These are phyloP conservation scores for Phialophora macrospora DNA, from an alignment of 2,329 filamentous ascomycete species.

Conservation along the genomic window DNA sequence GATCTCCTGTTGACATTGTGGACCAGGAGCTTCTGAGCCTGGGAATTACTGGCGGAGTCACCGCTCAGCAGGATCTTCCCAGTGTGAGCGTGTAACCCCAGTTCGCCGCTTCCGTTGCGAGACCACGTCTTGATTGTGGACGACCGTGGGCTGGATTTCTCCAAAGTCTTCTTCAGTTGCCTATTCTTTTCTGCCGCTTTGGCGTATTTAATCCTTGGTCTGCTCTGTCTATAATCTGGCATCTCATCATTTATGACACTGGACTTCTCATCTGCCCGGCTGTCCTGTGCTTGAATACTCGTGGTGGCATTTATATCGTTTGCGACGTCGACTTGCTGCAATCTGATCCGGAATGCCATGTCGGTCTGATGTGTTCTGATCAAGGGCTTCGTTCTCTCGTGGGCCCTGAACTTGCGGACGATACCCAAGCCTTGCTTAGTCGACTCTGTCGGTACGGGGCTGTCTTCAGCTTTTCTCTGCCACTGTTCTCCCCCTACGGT, in stretches of 20 bases:
- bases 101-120: not conserved
- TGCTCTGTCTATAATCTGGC: not conserved
- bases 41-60: not conserved
- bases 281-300: not conserved
- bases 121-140: not conserved
- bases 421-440: not conserved
- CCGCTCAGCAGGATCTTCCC: not conserved
- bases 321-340: not conserved
- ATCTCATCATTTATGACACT: not conserved
- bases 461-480: not conserved
- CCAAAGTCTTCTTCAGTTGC: not conserved
- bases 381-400: not conserved
- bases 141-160: not conserved
- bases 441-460: not conserved
- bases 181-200: not conserved
- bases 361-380: not conserved
- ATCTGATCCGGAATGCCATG: not conserved
- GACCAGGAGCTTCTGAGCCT: conserved; percentile 8
- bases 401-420: not conserved
- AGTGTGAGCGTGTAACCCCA: not conserved
- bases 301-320: not conserved
- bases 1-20: conserved; percentile 52
- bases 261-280: not conserved
- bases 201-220: not conserved
- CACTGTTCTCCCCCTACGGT: too few relatives aligned